A percentile compares a stretch with the other conserved stretches of the same genome.
Evolutionary conservation across 331 rosid species (phyloP).

Genomic region (Dryas integrifolia): DNA sequence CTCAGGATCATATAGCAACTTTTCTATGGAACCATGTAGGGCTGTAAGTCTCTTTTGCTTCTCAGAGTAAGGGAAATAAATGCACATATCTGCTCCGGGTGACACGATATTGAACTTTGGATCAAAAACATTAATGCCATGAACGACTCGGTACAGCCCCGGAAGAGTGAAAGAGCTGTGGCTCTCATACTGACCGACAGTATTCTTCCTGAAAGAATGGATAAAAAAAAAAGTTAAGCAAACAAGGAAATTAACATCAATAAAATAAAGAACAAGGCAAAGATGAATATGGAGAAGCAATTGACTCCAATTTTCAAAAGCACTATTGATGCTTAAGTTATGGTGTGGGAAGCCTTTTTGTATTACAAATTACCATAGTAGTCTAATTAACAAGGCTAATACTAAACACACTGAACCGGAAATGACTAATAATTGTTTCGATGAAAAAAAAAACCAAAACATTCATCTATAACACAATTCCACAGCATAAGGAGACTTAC

Average conservation of each 20-base stretch:
- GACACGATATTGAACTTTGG: slow-evolving; percentile 93
- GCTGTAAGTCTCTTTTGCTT: slow-evolving; percentile 71
- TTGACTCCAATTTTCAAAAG: not conserved
- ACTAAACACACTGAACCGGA: not conserved
- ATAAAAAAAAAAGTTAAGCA: slow-evolving; percentile 9
- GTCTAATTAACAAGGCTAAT: too few relatives aligned
- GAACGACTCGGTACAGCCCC: slow-evolving; percentile 77
- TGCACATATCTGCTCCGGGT: slow-evolving; percentile 83
- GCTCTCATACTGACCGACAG: slow-evolving; percentile 92
- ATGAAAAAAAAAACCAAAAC: not conserved
- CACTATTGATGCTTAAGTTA: not conserved
- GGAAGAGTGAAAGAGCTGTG: slow-evolving; percentile 80
- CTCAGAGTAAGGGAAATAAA: slow-evolving; percentile 76
- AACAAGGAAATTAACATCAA: not conserved
- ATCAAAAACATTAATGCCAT: slow-evolving; percentile 87
- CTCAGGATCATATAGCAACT: slow-evolving; percentile 53
- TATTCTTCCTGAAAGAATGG: slow-evolving; percentile 60
- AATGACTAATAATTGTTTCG: not conserved
- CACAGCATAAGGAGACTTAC: slow-evolving; percentile 11
- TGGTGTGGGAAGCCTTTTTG: not conserved
- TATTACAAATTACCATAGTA: not conserved
- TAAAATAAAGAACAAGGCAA: slow-evolving; percentile 1
- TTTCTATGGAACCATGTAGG: slow-evolving; percentile 67
- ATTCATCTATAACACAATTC: not conserved
- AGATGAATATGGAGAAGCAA: slow-evolving; percentile 1